Conservation (phyloP, 2,329 filamentous ascomycete species). For the Xylaria digitata region DNA sequence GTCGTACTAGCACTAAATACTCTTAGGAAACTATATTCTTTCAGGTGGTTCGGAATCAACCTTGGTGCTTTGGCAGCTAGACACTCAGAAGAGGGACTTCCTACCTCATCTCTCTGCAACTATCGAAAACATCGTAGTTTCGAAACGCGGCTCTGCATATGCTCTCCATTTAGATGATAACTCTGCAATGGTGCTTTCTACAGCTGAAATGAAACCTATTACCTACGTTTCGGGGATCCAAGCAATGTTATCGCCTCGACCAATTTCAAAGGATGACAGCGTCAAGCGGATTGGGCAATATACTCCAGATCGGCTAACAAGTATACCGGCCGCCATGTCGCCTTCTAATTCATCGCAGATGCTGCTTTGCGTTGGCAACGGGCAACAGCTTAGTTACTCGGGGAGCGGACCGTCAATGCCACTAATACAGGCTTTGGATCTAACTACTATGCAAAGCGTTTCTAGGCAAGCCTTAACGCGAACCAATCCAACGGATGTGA, state of each 20-base stretch:
- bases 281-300: conserved; percentile 64
- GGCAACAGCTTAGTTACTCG: conserved; percentile 67
- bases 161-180: conserved; percentile 90
- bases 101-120: conserved; percentile 90
- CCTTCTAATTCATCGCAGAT: conserved; percentile 72
- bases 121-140: conserved; percentile 87
- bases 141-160: conserved; percentile 82
- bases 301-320: conserved; percentile 58
- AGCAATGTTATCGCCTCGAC: conserved; percentile 63
- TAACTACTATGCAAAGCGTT: conserved; percentile 80
- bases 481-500: conserved; percentile 86
- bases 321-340: conserved; percentile 70
- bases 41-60: conserved; percentile 93
- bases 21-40: conserved; percentile 86
- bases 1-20: conserved; percentile 36
- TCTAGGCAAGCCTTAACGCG: conserved; percentile 89
- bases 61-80: conserved; percentile 91
- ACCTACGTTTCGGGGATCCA: conserved; percentile 88
- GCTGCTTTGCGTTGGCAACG: conserved; percentile 74
- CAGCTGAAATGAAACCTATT: conserved; percentile 85
- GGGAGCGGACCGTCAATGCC: conserved; percentile 62
- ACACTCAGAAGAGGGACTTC: conserved; percentile 83
- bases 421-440: conserved; percentile 85
- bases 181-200: conserved; percentile 89
- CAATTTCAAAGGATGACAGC: conserved; percentile 63